phyloP scores from a whole-genome alignment of 1,139 yeast genomes.

The Trichomonascaceae sp. region DNA sequence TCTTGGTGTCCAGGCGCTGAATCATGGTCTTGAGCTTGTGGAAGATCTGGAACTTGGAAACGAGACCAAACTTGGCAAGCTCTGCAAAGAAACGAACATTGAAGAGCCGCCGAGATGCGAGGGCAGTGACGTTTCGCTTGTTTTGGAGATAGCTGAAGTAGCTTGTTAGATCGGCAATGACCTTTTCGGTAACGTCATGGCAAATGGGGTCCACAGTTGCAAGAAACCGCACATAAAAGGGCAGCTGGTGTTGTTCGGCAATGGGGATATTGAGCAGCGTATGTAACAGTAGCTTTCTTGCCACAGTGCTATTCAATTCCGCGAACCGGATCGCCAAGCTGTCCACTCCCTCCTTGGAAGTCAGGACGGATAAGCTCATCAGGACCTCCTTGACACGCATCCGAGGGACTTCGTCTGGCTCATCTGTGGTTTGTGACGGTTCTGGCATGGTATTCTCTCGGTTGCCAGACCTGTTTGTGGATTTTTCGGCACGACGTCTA shows the following conservation, averaged over 20 bases:
- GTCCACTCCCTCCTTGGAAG: conserved; percentile 40
- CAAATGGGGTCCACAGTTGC: conserved; percentile 42
- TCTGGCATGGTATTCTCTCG: conserved; percentile 2
- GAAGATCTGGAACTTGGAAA: conserved; percentile 60
- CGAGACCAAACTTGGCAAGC: conserved; percentile 58
- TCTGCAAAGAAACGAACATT: conserved; percentile 59
- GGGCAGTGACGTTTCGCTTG: conserved; percentile 11
- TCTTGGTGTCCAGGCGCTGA: conserved; percentile 11
- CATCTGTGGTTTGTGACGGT: conserved; percentile 5
- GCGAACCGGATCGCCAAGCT: conserved; percentile 45
- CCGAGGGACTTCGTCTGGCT: conserved; percentile 10
- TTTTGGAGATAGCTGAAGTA: conserved; percentile 16
- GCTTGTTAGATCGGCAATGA: conserved; percentile 41
- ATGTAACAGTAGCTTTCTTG: conserved; percentile 46
- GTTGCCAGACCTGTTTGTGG: too few species aligned
- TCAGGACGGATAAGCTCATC: conserved; percentile 14
- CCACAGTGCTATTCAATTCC: conserved; percentile 57
- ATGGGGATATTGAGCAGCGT: conserved; percentile 32
- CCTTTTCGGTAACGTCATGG: conserved; percentile 40
- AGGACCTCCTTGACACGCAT: conserved; percentile 11
- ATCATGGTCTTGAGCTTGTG: conserved; percentile 53
- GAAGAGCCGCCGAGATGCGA: conserved; percentile 28
- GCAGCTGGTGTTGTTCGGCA: conserved; percentile 20
- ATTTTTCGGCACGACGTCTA: conserved; percentile 4
- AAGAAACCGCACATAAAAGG: conserved; percentile 52